These are phyloP conservation scores for Rhodosporidiobolus odoratus DNA, from an alignment of 768 basidiomycete genomes.

Conservation along the genomic window DNA sequence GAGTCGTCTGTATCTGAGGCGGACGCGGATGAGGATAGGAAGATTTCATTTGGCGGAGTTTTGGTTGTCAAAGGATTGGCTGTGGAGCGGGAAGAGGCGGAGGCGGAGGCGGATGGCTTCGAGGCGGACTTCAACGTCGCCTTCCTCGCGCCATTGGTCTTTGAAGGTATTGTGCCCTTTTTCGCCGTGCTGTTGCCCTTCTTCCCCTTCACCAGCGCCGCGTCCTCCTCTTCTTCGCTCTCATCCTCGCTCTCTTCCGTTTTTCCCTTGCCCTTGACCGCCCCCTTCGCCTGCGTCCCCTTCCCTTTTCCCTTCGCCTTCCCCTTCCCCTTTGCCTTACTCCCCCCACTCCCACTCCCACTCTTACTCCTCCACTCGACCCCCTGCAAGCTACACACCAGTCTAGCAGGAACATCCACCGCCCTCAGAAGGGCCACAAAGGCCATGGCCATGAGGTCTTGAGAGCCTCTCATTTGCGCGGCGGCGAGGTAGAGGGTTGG, in stretches of 20 bases:
- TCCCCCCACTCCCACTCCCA: not conserved
- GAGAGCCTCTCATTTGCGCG: constrained; percentile 68
- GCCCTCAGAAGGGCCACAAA: constrained; percentile 86
- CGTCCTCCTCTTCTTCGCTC: not conserved
- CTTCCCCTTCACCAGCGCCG: not conserved
- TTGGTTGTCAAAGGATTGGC: not conserved
- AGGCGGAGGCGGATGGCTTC: not conserved
- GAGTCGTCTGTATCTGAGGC: not conserved
- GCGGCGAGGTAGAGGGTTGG: constrained; percentile 45
- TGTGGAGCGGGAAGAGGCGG: not conserved
- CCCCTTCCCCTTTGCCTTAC: constrained; percentile 39
- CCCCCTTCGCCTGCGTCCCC: constrained; percentile 13
- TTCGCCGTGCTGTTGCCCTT: not conserved
- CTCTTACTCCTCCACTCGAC: constrained; percentile 73
- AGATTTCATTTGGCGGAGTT: constrained; percentile 2
- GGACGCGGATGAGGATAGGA: constrained; percentile 14
- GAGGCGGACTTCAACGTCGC: not conserved
- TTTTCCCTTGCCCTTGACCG: constrained; percentile 30
- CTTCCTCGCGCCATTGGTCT: not conserved
- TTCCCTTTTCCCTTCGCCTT: constrained; percentile 37
- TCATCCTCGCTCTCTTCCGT: constrained; percentile 10
- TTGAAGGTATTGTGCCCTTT: not conserved
- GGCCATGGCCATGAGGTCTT: constrained; percentile 81
- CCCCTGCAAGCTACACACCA: constrained; percentile 84
- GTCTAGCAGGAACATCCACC: constrained; percentile 74